Evolutionary conservation across 73 alveolate genomes (phyloP).

Genomic region (Tetrahymena borealis): DNA sequence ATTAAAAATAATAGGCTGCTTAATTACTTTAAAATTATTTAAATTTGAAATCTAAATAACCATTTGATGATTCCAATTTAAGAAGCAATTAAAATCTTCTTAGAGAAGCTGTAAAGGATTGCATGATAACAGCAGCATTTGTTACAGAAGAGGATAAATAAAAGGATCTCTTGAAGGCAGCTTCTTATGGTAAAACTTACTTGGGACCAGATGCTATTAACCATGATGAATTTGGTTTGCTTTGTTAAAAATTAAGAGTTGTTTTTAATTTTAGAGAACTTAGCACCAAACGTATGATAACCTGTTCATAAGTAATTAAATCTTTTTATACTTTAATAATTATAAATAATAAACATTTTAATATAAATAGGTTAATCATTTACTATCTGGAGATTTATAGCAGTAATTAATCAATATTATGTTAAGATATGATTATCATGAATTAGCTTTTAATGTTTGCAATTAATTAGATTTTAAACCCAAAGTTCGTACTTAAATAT

Average conservation of each 20-base stretch:
- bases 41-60: constrained; percentile 24
- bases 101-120: constrained; percentile 42
- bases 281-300: not conserved
- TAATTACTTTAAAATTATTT: constrained; percentile 27
- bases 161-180: constrained; percentile 45
- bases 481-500: constrained; percentile 26
- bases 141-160: constrained; percentile 26
- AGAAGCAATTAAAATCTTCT: constrained; percentile 12
- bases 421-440: constrained; percentile 33
- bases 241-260: constrained; percentile 23
- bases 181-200: constrained; percentile 50
- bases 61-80: constrained; percentile 41
- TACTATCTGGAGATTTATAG: not conserved
- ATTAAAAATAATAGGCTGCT: too few species aligned
- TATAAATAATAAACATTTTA: not conserved
- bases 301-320: not conserved
- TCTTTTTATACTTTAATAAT: not conserved
- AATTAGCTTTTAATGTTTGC: constrained; percentile 41
- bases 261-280: constrained; percentile 22
- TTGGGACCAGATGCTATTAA: constrained; percentile 38
- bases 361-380: not conserved
- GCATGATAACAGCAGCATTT: constrained; percentile 40
- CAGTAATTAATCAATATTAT: not conserved
- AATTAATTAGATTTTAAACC: constrained; percentile 18
- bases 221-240: constrained; percentile 19